Evolutionary conservation across 169 alveolate genomes (phyloP), one percentile per base, ranked within the genome.

Genomic region (Fabrea salina): DNA sequence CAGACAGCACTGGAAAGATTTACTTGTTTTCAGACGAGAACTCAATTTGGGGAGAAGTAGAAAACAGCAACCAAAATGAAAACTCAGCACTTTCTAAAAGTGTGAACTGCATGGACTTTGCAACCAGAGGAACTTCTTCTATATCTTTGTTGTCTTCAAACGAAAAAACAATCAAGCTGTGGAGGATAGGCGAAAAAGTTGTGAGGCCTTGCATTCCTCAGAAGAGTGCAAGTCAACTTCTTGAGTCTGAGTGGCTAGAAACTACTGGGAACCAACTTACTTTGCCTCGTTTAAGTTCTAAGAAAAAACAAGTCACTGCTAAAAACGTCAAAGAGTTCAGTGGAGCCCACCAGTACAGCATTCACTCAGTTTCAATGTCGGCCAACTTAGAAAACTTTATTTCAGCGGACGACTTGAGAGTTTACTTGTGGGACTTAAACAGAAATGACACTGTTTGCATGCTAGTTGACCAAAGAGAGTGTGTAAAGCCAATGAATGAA

Each of bases 401-500:
- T 11, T 72, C 89, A 30, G 79, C 95, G 44, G 95, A 90, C 80
- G 95, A 90, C 49, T 82, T 90, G 37, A 86, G 86, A 68, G 86
- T 90, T 3, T 81, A 84, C 49, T 57, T 90, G 50, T 90, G 95
- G 92, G 78, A 79, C 59, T 35, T 90, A 2, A 92, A 49, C 30
- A 22, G 79, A 44, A 25, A 49, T 6, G 79, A 70, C 37, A 13
- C 39, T 19, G 64, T 37, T 4, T 70, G 22, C 33, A 16, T 22
- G n/a, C n/a, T 70, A 5, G 43, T 70, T 2, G 64, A 49, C 44
- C 75, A 64, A 2, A 33, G 39, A 2, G 57, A 64, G 54, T 22
- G 57, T 25, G 64, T 70, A 11, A 86, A 90, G 74, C 91, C 92
- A 8, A 57, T 90, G 11, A 82, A 83, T 35, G 95, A 90, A 75